A percentile compares a stretch with the other conserved stretches of the same genome.
These are phyloP conservation scores for Didymella arachidicola DNA, from an alignment of 2,329 filamentous ascomycete genomes.

Conservation along the genomic window DNA sequence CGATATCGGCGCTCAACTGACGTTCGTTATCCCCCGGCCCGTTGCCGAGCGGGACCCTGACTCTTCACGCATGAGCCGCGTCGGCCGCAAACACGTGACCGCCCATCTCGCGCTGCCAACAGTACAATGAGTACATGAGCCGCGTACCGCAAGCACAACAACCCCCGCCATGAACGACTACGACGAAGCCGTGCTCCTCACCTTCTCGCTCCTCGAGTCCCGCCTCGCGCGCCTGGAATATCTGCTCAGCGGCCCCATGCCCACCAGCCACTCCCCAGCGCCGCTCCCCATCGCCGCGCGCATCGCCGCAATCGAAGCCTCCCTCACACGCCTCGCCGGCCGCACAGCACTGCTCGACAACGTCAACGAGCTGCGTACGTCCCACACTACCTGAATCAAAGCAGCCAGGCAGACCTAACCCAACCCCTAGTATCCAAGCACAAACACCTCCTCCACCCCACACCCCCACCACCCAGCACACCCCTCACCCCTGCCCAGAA, in stretches of 20 bases:
- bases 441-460: slow-evolving; percentile 50
- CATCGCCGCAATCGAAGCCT: slow-evolving; percentile 49
- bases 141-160: not conserved
- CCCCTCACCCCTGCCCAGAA: slow-evolving; percentile 37
- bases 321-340: slow-evolving; percentile 50
- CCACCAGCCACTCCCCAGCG: slow-evolving; percentile 28
- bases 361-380: slow-evolving; percentile 50
- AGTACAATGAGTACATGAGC: too few relatives aligned
- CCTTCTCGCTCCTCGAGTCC: slow-evolving; percentile 55
- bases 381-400: too few relatives aligned
- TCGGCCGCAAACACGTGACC: not conserved
- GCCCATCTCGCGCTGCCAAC: not conserved
- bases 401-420: too few relatives aligned
- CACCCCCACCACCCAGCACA: slow-evolving; percentile 26
- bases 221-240: slow-evolving; percentile 56
- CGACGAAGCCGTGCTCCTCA: slow-evolving; percentile 52
- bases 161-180: slow-evolving; percentile 46
- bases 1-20: slow-evolving; percentile 19
- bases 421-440: slow-evolving; percentile 48
- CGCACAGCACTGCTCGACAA: slow-evolving; percentile 52
- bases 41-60: not conserved
- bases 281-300: slow-evolving; percentile 44
- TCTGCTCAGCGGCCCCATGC: slow-evolving; percentile 49
- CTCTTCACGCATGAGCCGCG: not conserved
- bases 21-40: slow-evolving; percentile 5